Evolutionary conservation across 345 rosid genomes (phyloP), one percentile per base, ranked within the genome.

Genomic region (Moricandia arvensis): DNA sequence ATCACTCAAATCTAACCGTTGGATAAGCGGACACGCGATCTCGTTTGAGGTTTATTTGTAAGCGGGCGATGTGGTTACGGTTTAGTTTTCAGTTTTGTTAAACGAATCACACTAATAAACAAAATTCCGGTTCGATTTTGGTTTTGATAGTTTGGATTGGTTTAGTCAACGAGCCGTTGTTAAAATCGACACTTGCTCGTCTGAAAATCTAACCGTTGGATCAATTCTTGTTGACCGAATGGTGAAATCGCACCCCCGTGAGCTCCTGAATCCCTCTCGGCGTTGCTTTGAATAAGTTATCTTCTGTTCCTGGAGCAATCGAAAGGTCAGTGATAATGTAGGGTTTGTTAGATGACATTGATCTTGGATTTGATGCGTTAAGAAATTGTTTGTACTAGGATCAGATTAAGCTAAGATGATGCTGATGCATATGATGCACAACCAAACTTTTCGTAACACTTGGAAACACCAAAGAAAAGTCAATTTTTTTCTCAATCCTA

Each of bases 151-250:
- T 47, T 47, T 47, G 54, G 54, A 11, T 47, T 47, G 54, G 54
- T n/a, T n/a, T n/a, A n/a, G n/a, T n/a, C n/a, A n/a, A n/a, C n/a
- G n/a, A n/a, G n/a, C n/a, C n/a, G n/a, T n/a, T n/a, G n/a, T n/a
- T n/a, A n/a, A n/a, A n/a, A n/a, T n/a, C n/a, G n/a, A n/a, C n/a
- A n/a, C n/a, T n/a, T n/a, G n/a, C n/a, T n/a, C n/a, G n/a, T n/a
- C n/a, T n/a, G n/a, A n/a, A n/a, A n/a, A 51, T 51, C 31, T 51
- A 53, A 34, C 72, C 62, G 72, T 68, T 31, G 58, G 66, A 41
- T 71, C 58, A 59, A 16, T 43, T 31, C n/a, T n/a, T n/a, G n/a
- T n/a, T n/a, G n/a, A n/a, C n/a, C n/a, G n/a, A 27, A 60, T 41
- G 37, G 8, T 45, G 12, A 53, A 51, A 24, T 71, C 66, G 37